Base-by-base conservation (phyloP, 345 rosid species). In the Eucalyptus melliodora region DNA sequence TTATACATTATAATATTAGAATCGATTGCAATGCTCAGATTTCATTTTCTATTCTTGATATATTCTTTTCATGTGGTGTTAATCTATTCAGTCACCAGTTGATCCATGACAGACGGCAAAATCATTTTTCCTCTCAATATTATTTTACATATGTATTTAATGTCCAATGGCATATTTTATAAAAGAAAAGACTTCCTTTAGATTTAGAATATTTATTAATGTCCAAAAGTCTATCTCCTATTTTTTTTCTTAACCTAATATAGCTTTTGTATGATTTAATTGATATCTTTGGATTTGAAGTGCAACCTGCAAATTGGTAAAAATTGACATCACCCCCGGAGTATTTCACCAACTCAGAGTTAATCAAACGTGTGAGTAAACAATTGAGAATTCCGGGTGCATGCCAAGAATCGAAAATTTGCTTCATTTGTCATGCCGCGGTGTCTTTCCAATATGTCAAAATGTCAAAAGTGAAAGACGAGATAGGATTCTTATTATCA, bases 61-160 rank as follows among this genome's bases (percentile, higher is more conserved):
- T 65, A 3, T n/a, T 65, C 40, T 65, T 65, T 65, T 65, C 77
- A 15, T 1, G 19, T 62, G 17, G 72, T 0, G 19, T 30, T 62
- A 62, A 16, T 30, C 17, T 62, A 30, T 62, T 62, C 1, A 3
- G 34, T 62, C 69, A 30, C 19, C 3, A 8, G 11, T n/a, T 65
- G 21, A 65, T n/a, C 37, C 3, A n/a, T 15, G 17, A 11, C 21
- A 8, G 8, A 65, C 0, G 21, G 6, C 40, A n/a, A 65, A 65
- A 65, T 11, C 40, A 15, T n/a, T 15, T 65, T 65, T 15, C 0
- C 77, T 65, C 77, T 65, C 21, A 0, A 0, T 15, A 1, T 65
- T n/a, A 8, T 65, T n/a, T 16, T 8, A 65, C 37, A n/a, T 65
- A 16, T 4, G 40, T 65, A 65, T n/a, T n/a, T 4, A n/a, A 65